Percentiles rank a stretch among this genome's conserved stretches.
Evolutionary conservation across 495 filamentous ascomycete species (phyloP).

Genomic region (Aspergillus bridgeri): DNA sequence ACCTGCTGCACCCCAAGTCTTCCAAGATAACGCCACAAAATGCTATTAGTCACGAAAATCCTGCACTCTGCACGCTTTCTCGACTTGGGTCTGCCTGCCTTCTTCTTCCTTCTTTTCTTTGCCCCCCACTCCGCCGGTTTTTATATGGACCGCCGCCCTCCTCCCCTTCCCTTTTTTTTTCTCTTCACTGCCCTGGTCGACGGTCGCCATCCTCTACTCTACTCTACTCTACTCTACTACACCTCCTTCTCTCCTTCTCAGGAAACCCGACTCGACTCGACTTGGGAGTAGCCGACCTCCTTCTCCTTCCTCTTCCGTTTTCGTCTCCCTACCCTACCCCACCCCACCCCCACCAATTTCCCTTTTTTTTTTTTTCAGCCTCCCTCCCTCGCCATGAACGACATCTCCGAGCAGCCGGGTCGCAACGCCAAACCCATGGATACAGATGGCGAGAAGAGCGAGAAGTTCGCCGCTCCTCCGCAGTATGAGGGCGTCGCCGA

Average conservation of each 20-base stretch:
- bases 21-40: constrained; percentile 8
- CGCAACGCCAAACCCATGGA: constrained; percentile 13
- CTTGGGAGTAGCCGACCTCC: neutral
- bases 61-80: neutral
- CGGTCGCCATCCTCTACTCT: neutral
- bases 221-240: too few relatives aligned
- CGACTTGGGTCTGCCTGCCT: neutral
- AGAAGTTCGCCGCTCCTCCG: constrained; percentile 12
- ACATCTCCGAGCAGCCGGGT: constrained; percentile 13
- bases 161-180: neutral
- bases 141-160: neutral
- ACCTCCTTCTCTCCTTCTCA: neutral
- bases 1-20: too few relatives aligned
- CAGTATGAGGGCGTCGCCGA: constrained; percentile 25
- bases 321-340: neutral
- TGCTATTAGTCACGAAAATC: constrained; percentile 6
- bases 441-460: constrained; percentile 11
- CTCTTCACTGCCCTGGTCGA: neutral
- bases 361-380: neutral
- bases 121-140: neutral
- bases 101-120: neutral
- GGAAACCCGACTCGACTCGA: neutral
- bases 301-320: constrained; percentile 1
- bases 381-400: constrained; percentile 4
- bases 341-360: neutral